Base-by-base conservation (phyloP, 257 asterid genomes). In the Solanum arcanum region DNA sequence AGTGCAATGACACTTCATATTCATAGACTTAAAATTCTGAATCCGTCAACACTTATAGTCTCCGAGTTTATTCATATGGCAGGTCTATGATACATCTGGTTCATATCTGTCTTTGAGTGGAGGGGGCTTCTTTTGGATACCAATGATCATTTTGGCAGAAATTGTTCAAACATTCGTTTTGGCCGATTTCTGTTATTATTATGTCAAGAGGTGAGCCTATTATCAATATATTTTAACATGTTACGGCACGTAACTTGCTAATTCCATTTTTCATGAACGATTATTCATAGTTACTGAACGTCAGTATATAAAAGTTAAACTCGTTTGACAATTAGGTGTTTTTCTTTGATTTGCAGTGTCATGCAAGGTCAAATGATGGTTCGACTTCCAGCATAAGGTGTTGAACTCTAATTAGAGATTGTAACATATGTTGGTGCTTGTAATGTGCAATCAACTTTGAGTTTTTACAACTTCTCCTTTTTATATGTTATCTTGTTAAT, bases 131-230 rank as follows among this genome's bases (percentile, higher is more conserved):
- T 10, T 92, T 23, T 97, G 99, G 99, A 86, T 92, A 84, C 98
- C 95, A 16, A 86, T 91, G 94, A 91, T 94, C 68, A 91, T 95
- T 69, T 47, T 95, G 25, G 74, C 98, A 8, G 99, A 97, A 89
- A 74, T 90, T 60, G 95, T 97, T 74, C 99, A 97, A 90, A 95
- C 99, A 39, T 94, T 95, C 90, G 96, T 97, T 89, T 90, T 95
- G 68, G 98, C 98, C 0, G 98, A 97, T 92, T 95, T 97, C 90
- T 95, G 98, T 89, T 97, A 97, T 89, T 97, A 95, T 86, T 97
- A 97, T 89, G 87, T 95, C 85, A 94, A 94, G 91, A 97, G 99
- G 98, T 95, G 83, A 88, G 62, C 9, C 85, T 16, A 77, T 31
- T 0, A 76, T 42, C 59, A 41, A 2, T 42, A n/a, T 39, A n/a